phyloP scores from a whole-genome alignment of 2,329 filamentous ascomycete genomes.

The Ophiostoma australiae region DNA sequence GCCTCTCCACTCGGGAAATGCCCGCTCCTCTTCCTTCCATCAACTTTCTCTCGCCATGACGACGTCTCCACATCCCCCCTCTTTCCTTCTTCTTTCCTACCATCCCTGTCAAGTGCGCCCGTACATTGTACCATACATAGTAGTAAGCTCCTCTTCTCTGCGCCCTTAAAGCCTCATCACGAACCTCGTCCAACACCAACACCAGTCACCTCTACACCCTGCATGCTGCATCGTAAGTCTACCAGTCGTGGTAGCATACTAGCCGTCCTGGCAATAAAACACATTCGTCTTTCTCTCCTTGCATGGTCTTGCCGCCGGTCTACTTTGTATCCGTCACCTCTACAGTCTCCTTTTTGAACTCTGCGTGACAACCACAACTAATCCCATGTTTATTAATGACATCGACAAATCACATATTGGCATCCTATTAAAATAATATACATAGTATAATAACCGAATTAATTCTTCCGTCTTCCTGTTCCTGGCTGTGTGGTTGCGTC shows the following conservation, averaged over 20 bases:
- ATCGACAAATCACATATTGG: not conserved
- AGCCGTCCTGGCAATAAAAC: not conserved
- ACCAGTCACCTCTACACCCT: not conserved
- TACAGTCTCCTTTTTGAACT: too few relatives aligned
- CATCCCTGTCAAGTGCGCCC: too few relatives aligned
- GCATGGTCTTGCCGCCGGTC: not conserved
- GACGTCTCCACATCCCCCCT: not conserved
- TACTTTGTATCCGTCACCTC: too few relatives aligned
- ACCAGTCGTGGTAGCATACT: not conserved
- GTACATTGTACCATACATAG: too few relatives aligned
- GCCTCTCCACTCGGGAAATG: not conserved
- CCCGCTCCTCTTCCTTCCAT: not conserved
- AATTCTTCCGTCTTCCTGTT: not conserved
- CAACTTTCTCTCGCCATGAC: not conserved
- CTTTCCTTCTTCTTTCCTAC: too few relatives aligned
- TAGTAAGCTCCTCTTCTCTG: not conserved
- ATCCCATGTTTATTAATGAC: not conserved
- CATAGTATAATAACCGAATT: not conserved
- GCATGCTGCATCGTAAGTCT: not conserved
- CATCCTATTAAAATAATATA: not conserved
- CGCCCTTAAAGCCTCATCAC: not conserved
- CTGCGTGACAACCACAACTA: not conserved
- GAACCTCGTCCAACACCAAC: not conserved
- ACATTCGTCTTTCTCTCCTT: not conserved
- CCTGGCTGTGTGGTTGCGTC: constrained; percentile 10